phyloP scores from a whole-genome alignment of 352 stramenopile species.

The Globisporangium spinosum region DNA sequence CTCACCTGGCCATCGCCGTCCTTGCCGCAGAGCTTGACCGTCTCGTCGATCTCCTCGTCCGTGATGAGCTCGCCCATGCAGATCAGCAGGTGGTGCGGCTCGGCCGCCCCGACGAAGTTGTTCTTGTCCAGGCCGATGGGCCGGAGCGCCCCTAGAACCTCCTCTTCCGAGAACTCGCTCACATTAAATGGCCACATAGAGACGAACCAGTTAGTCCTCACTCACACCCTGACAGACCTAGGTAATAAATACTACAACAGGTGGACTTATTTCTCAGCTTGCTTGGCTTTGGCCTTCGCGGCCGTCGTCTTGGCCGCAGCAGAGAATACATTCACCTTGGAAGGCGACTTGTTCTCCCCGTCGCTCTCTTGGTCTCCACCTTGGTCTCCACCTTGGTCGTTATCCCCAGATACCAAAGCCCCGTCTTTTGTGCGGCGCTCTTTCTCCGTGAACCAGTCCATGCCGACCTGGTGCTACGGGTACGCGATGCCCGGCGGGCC shows the following conservation, averaged over 20 bases:
- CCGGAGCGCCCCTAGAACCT: constrained; percentile 89
- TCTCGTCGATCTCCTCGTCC: constrained; percentile 92
- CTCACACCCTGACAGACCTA: background rate
- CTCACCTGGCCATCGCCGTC: constrained; percentile 92
- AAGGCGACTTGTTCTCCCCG: background rate
- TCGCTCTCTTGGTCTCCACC: background rate
- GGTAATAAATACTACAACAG: background rate
- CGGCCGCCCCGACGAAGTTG: constrained; percentile 88
- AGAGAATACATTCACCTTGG: constrained; percentile 19
- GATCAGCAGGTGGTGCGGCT: constrained; percentile 92
- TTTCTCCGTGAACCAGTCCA: constrained; percentile 71
- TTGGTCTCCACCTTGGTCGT: background rate
- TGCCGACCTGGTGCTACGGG: constrained; percentile 86
- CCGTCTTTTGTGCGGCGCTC: constrained; percentile 73
- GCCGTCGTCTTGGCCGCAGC: constrained; percentile 17
- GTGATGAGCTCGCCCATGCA: constrained; percentile 96
- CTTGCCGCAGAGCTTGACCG: constrained; percentile 91
- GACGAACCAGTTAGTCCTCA: background rate
- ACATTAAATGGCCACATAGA: background rate
- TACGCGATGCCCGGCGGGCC: constrained; percentile 78
- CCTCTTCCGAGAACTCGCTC: constrained; percentile 89
- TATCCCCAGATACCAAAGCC: constrained; percentile 7
- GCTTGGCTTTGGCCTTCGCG: constrained; percentile 16
- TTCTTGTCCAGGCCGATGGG: constrained; percentile 95
- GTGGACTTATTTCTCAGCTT: constrained; percentile 29